Percentiles rank a stretch among this genome's conserved stretches.
phyloP scores from a whole-genome alignment of 306 rosid genomes.

The Quercus dentata region DNA sequence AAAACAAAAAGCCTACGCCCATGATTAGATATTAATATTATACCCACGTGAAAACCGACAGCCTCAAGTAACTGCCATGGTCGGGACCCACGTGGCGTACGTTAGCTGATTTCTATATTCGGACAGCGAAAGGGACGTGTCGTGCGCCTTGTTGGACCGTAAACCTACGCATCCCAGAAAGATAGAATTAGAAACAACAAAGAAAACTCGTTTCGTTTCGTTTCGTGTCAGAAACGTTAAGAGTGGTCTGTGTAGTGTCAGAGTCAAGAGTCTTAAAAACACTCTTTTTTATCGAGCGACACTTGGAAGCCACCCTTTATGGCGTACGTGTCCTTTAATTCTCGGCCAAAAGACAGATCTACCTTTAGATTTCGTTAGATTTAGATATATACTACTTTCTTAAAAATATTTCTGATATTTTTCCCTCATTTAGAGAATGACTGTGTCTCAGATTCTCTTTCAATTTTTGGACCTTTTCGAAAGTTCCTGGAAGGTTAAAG shows the following conservation, averaged over 20 bases:
- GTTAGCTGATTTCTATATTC: not conserved
- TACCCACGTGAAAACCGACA: not conserved
- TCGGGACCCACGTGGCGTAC: not conserved
- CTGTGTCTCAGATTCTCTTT: not conserved
- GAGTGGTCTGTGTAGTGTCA: not conserved
- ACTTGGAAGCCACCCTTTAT: slow-evolving; percentile 15
- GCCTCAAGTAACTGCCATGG: not conserved
- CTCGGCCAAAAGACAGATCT: not conserved
- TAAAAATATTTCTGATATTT: not conserved
- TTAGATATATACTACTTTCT: not conserved
- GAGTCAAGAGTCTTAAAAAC: not conserved
- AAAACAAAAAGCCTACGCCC: too few relatives aligned
- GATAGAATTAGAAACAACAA: too few relatives aligned
- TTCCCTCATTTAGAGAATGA: not conserved
- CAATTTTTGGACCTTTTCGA: not conserved
- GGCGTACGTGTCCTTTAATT: slow-evolving; percentile 16
- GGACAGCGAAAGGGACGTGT: not conserved
- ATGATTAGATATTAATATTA: too few relatives aligned
- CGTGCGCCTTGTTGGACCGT: not conserved
- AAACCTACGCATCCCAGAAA: not conserved
- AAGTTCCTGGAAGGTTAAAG: not conserved
- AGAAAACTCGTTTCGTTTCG: too few relatives aligned
- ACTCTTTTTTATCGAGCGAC: slow-evolving; percentile 2
- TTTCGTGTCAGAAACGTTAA: slow-evolving; percentile 12
- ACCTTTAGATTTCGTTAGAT: not conserved